phyloP scores from a whole-genome alignment of 2,329 filamentous ascomycete species.

The Thelonectria blattea region DNA sequence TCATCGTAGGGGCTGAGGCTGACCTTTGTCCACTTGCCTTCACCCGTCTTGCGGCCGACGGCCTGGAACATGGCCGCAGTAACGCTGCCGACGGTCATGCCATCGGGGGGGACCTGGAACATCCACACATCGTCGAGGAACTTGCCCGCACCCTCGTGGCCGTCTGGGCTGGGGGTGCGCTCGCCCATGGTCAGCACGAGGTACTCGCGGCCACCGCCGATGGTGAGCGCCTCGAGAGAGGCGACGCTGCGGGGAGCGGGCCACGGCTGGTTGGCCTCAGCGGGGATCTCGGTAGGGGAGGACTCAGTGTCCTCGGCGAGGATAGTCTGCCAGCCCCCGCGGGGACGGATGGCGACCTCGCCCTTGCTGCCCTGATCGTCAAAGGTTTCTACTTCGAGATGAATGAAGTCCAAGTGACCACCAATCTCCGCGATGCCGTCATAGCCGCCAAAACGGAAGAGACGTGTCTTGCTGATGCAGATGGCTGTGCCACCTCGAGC shows the following conservation, averaged over 20 bases:
- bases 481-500: conserved; percentile 72
- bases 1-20: conserved; percentile 56
- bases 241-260: conserved; percentile 61
- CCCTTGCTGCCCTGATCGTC: conserved; percentile 55
- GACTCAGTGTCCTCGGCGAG: conserved; percentile 45
- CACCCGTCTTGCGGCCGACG: conserved; percentile 59
- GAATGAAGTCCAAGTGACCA: conserved; percentile 71
- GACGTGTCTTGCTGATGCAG: conserved; percentile 64
- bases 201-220: conserved; percentile 67
- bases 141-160: conserved; percentile 57
- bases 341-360: conserved; percentile 58
- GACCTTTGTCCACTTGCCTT: conserved; percentile 64
- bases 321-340: conserved; percentile 62
- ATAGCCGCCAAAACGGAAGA: conserved; percentile 84
- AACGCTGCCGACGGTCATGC: conserved; percentile 61
- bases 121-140: conserved; percentile 69
- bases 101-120: conserved; percentile 64
- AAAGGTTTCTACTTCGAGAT: conserved; percentile 62
- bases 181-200: conserved; percentile 68
- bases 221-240: conserved; percentile 60
- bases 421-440: conserved; percentile 74
- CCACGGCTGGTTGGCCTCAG: conserved; percentile 48
- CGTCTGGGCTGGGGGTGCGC: conserved; percentile 53
- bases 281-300: conserved; percentile 45
- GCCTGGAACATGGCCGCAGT: conserved; percentile 61